Percentiles rank a stretch among this genome's conserved stretches.
phyloP scores from a whole-genome alignment of 139 green algal genomes.

The Protoeuglena noctilucae region DNA sequence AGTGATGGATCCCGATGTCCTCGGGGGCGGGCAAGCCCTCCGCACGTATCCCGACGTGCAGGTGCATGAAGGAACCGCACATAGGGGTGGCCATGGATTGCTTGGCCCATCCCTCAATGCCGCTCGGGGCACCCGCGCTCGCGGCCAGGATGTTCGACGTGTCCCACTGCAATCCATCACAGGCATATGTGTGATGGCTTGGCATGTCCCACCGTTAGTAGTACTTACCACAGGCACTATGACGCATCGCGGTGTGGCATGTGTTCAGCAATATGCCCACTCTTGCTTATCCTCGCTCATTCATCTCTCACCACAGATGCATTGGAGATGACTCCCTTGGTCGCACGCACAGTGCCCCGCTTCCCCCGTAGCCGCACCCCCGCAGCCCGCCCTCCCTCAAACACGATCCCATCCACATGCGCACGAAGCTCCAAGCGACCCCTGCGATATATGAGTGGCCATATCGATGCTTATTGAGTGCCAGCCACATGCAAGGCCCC shows the following conservation, averaged over 20 bases:
- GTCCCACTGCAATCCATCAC: conserved; percentile 60
- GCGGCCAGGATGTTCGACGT: conserved; percentile 42
- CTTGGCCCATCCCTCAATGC: neutral
- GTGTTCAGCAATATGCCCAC: no score
- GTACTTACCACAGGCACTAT: neutral
- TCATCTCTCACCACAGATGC: no score
- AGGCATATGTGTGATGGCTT: no score
- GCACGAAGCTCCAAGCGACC: conserved; percentile 29
- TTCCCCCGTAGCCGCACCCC: conserved; percentile 40
- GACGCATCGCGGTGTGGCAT: no score
- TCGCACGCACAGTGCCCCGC: conserved; percentile 8
- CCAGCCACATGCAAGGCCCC: no score
- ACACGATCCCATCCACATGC: conserved; percentile 45
- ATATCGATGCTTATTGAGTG: no score
- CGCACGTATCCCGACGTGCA: conserved; percentile 75
- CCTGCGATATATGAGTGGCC: no score
- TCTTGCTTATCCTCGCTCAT: no score
- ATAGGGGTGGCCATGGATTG: neutral
- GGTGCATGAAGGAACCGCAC: conserved; percentile 25
- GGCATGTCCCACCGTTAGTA: neutral
- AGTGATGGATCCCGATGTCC: conserved; percentile 63
- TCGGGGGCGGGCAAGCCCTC: conserved; percentile 24
- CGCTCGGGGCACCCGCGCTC: neutral
- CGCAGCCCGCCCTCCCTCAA: conserved; percentile 33
- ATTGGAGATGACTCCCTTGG: conserved; percentile 1